Evolutionary conservation across 23 red algal species (phyloP).

Genomic region (Agarophyton chilense): DNA sequence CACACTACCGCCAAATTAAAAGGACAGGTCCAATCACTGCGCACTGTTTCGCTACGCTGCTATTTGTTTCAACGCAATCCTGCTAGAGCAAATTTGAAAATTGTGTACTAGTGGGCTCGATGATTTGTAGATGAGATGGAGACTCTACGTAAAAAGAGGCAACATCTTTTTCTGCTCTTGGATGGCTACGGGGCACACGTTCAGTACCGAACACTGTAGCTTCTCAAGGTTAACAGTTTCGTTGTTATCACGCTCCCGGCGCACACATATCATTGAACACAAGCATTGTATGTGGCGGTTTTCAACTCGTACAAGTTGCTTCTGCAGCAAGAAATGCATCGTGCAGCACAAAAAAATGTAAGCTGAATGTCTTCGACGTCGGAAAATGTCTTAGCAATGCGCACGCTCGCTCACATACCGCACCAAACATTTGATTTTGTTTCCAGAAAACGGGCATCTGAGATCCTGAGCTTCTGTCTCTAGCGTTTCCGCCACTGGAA

Average conservation of each 20-base stretch:
- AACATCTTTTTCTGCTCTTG: neutral
- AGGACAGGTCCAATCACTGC: too few species aligned
- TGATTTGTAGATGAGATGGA: too few species aligned
- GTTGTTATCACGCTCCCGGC: neutral
- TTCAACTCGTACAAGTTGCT: neutral
- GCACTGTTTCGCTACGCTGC: too few species aligned
- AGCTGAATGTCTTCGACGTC: constrained; percentile 38
- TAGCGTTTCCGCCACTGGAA: too few species aligned
- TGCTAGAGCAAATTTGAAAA: too few species aligned
- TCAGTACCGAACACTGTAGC: neutral
- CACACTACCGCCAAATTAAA: too few species aligned
- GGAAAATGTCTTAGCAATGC: neutral
- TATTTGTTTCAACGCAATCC: too few species aligned
- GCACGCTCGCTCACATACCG: neutral
- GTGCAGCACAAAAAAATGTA: neutral
- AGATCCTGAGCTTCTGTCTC: neutral
- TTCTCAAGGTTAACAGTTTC: neutral
- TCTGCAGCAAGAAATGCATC: constrained; percentile 9
- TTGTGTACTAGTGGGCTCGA: too few species aligned
- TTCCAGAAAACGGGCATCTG: constrained; percentile 16
- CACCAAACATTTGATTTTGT: neutral
- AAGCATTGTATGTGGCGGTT: neutral
- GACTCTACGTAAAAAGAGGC: too few species aligned
- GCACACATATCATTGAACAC: constrained; percentile 1
- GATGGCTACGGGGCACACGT: constrained; percentile 2